A percentile compares a stretch with the other conserved stretches of the same genome.
phyloP scores from a whole-genome alignment of 2,329 filamentous ascomycete species.

The Rutstroemia sp. region DNA sequence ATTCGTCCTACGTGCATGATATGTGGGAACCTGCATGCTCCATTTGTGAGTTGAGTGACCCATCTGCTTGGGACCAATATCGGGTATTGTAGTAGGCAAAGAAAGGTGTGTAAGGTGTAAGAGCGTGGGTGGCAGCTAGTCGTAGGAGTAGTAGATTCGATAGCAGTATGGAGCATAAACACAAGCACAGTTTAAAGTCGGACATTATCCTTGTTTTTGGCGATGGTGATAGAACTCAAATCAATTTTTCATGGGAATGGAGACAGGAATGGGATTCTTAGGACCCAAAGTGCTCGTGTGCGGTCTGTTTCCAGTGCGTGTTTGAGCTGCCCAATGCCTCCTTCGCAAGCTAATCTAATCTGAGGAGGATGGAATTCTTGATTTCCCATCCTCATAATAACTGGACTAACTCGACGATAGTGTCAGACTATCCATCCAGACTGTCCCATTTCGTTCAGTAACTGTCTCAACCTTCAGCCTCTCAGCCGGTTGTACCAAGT shows the following conservation, averaged over 20 bases:
- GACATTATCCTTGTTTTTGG: not conserved
- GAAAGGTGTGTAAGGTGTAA: too few species aligned
- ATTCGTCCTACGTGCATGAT: slow-evolving; percentile 2
- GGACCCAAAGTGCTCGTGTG: too few species aligned
- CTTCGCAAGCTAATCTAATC: not conserved
- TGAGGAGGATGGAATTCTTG: not conserved
- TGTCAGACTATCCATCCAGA: too few species aligned
- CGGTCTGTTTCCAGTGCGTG: too few species aligned
- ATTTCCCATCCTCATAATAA: not conserved
- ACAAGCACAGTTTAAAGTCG: not conserved
- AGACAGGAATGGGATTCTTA: too few species aligned
- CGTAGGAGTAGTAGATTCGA: not conserved
- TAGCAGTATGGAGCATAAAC: not conserved
- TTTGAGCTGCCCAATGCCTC: too few species aligned
- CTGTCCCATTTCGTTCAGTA: too few species aligned
- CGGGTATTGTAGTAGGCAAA: not conserved
- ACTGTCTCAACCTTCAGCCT: not conserved
- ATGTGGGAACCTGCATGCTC: slow-evolving; percentile 8
- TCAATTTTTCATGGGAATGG: not conserved
- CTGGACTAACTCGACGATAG: too few species aligned
- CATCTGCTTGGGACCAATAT: slow-evolving; percentile 8
- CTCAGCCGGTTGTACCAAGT: not conserved
- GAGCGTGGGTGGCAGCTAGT: too few species aligned
- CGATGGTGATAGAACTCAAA: not conserved
- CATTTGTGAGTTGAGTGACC: slow-evolving; percentile 4